Evolutionary conservation across 345 rosid species (phyloP), one percentile per base, ranked within the genome.

Genomic region (Syzygium aqueum): DNA sequence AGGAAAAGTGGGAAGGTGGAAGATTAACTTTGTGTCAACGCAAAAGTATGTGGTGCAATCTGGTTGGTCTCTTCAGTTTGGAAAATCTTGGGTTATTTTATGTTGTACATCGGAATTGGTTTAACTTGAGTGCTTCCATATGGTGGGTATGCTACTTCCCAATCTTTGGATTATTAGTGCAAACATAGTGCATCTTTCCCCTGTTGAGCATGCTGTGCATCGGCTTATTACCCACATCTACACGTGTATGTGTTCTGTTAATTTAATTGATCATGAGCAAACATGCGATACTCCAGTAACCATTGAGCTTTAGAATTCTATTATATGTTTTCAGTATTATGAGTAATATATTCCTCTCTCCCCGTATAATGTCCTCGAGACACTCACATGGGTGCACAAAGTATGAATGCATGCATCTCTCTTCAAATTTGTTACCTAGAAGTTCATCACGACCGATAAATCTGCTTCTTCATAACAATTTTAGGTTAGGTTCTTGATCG

Each of bases 1-100:
- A 86, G 99, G 99, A 85, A 96, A 94, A 89, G 89, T 96, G 90
- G 99, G 99, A 57, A 94, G 90, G 88, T 96, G 99, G 99, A 96
- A 94, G 86, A 96, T 97, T 91, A 94, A 97, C 92, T 97, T 97
- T 88, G 0, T 96, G 90, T 96, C 99, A 33, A 96, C 97, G 33
- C 93, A 95, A 28, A 97, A 96, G 99, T 95, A 95, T 86, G 92
- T 90, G 13, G 23, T 65, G 52, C 85, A 8, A 50, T 84, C 53
- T 51, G 57, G 49, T 33, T 84, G 86, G 57, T 51, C 56, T 84
- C 82, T 40, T 61, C 19, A 61, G 50, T 80, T 80, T 80, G 12
- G 19, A 80, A 80, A 78, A 19, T 80, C 14, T 80, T 80, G 50
- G 84, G 84, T n/a, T 11, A 37, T 37, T 46, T 80, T 21, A 40